Conservation (phyloP, 2,329 filamentous ascomycete species). For the Xylariaceae sp. region DNA sequence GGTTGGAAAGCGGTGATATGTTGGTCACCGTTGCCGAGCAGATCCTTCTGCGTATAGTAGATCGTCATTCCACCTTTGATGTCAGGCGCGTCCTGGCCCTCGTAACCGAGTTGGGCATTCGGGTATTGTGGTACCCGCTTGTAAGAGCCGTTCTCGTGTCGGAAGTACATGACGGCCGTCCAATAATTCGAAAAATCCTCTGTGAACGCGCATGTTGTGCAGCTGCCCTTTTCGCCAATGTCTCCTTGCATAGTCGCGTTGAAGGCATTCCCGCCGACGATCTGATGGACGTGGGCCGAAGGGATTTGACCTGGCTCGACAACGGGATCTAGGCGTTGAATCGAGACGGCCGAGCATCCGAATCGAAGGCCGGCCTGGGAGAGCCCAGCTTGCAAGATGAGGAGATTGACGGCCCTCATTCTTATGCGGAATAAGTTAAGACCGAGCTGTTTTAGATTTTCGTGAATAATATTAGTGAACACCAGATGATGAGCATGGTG, state of each 20-base stretch:
- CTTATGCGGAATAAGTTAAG: background rate
- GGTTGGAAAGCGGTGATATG: constrained; percentile 54
- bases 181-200: constrained; percentile 44
- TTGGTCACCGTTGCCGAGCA: constrained; percentile 38
- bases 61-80: constrained; percentile 44
- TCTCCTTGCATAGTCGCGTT: constrained; percentile 42
- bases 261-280: constrained; percentile 43
- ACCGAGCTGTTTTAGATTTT: background rate
- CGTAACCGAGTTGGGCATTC: constrained; percentile 25
- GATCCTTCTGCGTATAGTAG: constrained; percentile 43
- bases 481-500: background rate
- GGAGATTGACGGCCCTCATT: constrained; percentile 20
- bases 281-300: constrained; percentile 42
- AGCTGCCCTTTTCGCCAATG: constrained; percentile 37
- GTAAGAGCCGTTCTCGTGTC: constrained; percentile 42
- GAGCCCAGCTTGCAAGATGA: constrained; percentile 33
- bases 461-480: background rate
- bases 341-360: constrained; percentile 39
- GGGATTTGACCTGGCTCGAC: constrained; percentile 41
- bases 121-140: constrained; percentile 41
- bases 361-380: constrained; percentile 42
- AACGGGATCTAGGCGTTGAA: constrained; percentile 42
- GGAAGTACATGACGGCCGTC: constrained; percentile 43
- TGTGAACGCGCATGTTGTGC: constrained; percentile 42
- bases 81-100: constrained; percentile 33